Conservation (phyloP, 495 filamentous ascomycete genomes). For the Aspergillus biplanus region DNA sequence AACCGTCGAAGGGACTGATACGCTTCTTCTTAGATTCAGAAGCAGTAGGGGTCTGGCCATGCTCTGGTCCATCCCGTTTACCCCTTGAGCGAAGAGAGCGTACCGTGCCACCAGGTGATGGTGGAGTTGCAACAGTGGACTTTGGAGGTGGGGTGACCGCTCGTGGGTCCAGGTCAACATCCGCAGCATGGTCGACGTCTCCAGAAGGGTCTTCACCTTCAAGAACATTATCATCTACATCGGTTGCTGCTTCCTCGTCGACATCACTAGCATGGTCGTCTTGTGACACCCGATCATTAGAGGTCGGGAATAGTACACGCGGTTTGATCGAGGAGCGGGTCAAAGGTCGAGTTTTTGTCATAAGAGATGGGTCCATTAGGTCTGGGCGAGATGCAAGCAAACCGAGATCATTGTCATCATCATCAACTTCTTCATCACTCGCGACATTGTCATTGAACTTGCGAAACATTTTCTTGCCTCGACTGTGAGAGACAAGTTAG, state of each 20-base stretch:
- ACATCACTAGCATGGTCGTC: constrained; percentile 44
- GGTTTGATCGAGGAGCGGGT: constrained; percentile 80
- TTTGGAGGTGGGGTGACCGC: constrained; percentile 51
- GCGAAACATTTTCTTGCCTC: constrained; percentile 84
- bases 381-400: constrained; percentile 43
- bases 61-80: constrained; percentile 28
- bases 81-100: constrained; percentile 35
- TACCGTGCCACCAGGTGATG: constrained; percentile 43
- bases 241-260: constrained; percentile 56
- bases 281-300: constrained; percentile 35
- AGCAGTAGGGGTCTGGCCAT: constrained; percentile 29
- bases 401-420: constrained; percentile 55
- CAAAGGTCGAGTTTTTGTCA: constrained; percentile 52
- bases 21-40: constrained; percentile 43
- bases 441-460: constrained; percentile 53
- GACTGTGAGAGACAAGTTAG: constrained; percentile 53
- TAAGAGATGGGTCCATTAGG: constrained; percentile 37
- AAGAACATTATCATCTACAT: constrained; percentile 61
- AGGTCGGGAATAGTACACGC: constrained; percentile 77
- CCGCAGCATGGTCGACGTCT: constrained; percentile 19
- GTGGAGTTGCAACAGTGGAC: constrained; percentile 53
- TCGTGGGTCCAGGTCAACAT: constrained; percentile 32
- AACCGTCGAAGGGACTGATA: constrained; percentile 67
- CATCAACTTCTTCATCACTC: constrained; percentile 47
- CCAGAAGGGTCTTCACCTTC: constrained; percentile 48